Evolutionary conservation across 768 basidiomycete genomes (phyloP).

Genomic region (Phaeotremella skinneri): DNA sequence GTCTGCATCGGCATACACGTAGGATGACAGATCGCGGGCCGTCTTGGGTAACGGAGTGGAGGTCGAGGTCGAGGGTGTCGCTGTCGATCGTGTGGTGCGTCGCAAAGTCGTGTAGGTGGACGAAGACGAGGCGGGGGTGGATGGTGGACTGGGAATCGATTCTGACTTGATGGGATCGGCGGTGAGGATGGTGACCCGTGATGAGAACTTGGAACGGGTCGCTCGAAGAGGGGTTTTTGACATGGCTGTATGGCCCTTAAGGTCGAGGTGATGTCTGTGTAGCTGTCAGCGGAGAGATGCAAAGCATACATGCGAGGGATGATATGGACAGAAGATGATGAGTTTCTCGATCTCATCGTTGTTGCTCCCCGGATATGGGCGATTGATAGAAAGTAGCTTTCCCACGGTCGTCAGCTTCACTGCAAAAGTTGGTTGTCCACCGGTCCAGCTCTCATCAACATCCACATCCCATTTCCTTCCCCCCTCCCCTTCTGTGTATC

Average conservation of each 20-base stretch:
- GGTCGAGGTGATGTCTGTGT: no score
- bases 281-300: no score
- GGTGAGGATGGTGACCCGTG: slow-evolving; percentile 12
- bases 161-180: background rate
- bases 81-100: slow-evolving; percentile 15
- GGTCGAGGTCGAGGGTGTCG: background rate
- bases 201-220: slow-evolving; percentile 3
- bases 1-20: slow-evolving; percentile 5
- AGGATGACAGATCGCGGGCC: slow-evolving; percentile 8
- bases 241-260: no score
- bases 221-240: slow-evolving; percentile 5
- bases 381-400: background rate
- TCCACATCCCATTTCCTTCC: no score
- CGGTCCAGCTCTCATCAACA: no score
- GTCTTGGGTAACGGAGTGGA: background rate
- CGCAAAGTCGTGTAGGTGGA: slow-evolving; percentile 18
- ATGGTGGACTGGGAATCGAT: background rate
- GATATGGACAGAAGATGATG: no score
- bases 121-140: background rate
- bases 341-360: no score
- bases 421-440: background rate
- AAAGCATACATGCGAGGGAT: no score
- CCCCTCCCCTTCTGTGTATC: no score
- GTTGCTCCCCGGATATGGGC: background rate
- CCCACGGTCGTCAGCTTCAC: background rate